Base-by-base conservation (phyloP, 2,329 filamentous ascomycete species). In the Scedosporium apiospermum region DNA sequence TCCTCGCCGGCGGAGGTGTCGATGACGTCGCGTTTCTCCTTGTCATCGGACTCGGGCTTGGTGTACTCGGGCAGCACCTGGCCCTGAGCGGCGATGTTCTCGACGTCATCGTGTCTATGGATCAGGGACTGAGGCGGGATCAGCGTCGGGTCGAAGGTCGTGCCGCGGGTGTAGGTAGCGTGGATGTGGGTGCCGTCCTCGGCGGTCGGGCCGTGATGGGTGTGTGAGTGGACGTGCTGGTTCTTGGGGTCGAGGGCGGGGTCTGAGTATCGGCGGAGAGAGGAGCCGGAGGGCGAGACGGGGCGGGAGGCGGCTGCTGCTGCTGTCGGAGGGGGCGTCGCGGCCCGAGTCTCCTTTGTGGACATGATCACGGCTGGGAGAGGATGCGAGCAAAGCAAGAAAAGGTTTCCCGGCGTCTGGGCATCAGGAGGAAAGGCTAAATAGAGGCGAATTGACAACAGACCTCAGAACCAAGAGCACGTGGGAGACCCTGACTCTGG, bases 121-220 rank as follows among this genome's bases (percentile, higher is more conserved):
- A 63, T 67, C 66, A 65, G 72, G 64, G 57, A 69, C 66, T 75
- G 71, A 18, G 69, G 64, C 2, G 74, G 73, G 12, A 76, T 77
- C 67, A 67, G 63, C 21, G 65, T 62, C 4, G 70, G 68, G 66
- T 80, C 71, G 10, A 73, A 67, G 14, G 71, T 74, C 26, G 71
- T 76, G 57, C 74, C 76, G 59, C 74, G 75, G 42, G 79, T 75
- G 68, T 84, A 84, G 53, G 78, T 72, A 44, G 79, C 74, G 60
- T 83, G 77, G 61, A 74, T 65, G 21, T 42, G 41, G 58, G 16
- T 23, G 23, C 23, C 41, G 65, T 74, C 66, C 46, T 73, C 67
- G 44, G 73, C 66, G 65, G 75, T 66, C 63, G 72, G 64, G 44
- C 73, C 73, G 68, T 80, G 78, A 67, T 79, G 72, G 27, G 72